Conservation (phyloP, 352 stramenopile species). For the Pythium aquatile region DNA sequence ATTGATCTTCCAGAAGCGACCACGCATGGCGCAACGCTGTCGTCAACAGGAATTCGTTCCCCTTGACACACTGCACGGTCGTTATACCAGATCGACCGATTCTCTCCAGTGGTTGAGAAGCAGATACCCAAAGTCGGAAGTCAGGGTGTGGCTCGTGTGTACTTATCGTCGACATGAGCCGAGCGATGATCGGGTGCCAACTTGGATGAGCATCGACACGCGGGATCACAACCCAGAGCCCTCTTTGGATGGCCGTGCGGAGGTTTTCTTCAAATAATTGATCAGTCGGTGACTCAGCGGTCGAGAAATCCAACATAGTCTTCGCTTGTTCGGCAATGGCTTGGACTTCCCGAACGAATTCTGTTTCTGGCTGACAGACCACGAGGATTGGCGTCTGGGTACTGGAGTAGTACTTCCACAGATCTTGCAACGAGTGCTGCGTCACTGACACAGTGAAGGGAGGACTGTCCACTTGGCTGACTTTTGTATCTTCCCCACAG, state of each 20-base stretch:
- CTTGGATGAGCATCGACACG: constrained; percentile 31
- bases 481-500: too few species aligned
- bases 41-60: not conserved
- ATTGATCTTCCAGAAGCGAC: constrained; percentile 19
- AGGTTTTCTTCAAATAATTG: constrained; percentile 37
- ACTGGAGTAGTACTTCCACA: constrained; percentile 45
- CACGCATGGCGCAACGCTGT: constrained; percentile 1
- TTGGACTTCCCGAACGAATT: constrained; percentile 39
- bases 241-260: constrained; percentile 42
- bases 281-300: constrained; percentile 15
- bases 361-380: constrained; percentile 24
- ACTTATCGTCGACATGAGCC: constrained; percentile 34
- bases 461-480: too few species aligned
- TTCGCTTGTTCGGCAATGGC: constrained; percentile 32
- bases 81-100: not conserved
- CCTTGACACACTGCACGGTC: constrained; percentile 3
- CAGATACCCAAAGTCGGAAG: constrained; percentile 64
- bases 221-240: constrained; percentile 52
- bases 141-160: constrained; percentile 41
- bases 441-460: not conserved
- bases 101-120: constrained; percentile 3
- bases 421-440: constrained; percentile 12
- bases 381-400: constrained; percentile 34
- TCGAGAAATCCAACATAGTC: constrained; percentile 32
- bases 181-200: constrained; percentile 28